Conservation (phyloP, 1,284 basidiomycete species). For the Cutaneotrichosporon mucoides region DNA sequence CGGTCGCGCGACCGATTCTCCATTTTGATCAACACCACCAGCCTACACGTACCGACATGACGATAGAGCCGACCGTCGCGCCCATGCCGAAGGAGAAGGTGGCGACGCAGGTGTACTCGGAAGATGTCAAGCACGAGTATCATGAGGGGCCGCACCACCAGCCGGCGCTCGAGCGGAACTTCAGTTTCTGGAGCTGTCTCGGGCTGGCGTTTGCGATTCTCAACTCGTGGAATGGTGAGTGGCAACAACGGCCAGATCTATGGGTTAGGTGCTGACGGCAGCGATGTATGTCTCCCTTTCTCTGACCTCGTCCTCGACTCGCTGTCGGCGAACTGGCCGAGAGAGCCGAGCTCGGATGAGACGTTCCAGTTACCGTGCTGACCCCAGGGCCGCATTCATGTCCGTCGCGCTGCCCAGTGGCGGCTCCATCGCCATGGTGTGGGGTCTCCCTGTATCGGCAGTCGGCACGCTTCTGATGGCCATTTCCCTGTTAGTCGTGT, state of each 20-base stretch:
- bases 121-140: background rate
- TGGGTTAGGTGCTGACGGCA: background rate
- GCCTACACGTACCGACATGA: no score
- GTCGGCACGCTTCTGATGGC: conserved; percentile 34
- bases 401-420: conserved; percentile 34
- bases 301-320: no score
- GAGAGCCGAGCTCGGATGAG: background rate
- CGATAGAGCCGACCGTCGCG: no score
- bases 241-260: background rate
- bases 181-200: conserved; percentile 12
- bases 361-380: background rate
- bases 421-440: conserved; percentile 40
- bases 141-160: background rate
- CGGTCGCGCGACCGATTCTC: no score
- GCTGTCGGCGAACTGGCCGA: background rate
- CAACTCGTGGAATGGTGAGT: conserved; percentile 15
- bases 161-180: conserved; percentile 13
- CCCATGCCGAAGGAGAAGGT: no score
- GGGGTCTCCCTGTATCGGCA: conserved; percentile 37
- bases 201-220: conserved; percentile 21
- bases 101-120: background rate
- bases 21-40: no score
- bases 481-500: conserved; percentile 20
- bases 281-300: background rate
- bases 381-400: conserved; percentile 8